These are phyloP conservation scores for Bretschneidera sinensis DNA, from an alignment of 345 rosid species.

Conservation along the genomic window DNA sequence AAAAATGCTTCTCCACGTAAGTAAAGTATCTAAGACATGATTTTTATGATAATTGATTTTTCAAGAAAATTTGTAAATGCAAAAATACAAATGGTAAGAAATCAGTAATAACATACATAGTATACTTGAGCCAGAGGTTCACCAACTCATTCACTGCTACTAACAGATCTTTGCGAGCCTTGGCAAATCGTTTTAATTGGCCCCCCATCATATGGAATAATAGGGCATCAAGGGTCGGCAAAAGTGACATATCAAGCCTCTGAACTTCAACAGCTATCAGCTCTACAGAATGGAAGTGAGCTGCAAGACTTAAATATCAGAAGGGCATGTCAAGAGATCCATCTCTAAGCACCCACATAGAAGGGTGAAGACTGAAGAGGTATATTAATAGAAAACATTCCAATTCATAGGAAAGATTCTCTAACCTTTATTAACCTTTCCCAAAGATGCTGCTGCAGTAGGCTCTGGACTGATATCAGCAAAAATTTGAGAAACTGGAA, in stretches of 20 bases:
- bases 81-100: neutral
- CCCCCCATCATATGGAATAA: constrained; percentile 90
- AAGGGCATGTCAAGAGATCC: constrained; percentile 12
- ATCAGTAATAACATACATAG: neutral
- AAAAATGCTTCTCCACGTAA: neutral
- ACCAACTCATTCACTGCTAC: constrained; percentile 95
- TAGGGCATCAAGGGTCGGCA: constrained; percentile 89
- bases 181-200: constrained; percentile 88
- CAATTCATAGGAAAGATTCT: constrained; percentile 19
- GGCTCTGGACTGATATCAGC: constrained; percentile 88
- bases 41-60: too few species aligned
- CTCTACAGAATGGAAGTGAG: constrained; percentile 95
- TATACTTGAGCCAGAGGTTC: constrained; percentile 22
- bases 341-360: neutral
- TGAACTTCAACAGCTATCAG: constrained; percentile 97
- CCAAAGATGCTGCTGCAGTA: constrained; percentile 91
- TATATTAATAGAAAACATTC: constrained; percentile 8
- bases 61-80: too few species aligned
- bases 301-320: constrained; percentile 64
- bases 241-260: constrained; percentile 84
- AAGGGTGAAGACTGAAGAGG: constrained; percentile 5
- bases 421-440: constrained; percentile 97
- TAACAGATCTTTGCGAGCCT: constrained; percentile 83
- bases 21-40: too few species aligned
- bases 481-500: constrained; percentile 60